Percentiles rank a stretch among this genome's conserved stretches.
Evolutionary conservation across 257 asterid genomes (phyloP).

Genomic region (Solanum etuberosum): DNA sequence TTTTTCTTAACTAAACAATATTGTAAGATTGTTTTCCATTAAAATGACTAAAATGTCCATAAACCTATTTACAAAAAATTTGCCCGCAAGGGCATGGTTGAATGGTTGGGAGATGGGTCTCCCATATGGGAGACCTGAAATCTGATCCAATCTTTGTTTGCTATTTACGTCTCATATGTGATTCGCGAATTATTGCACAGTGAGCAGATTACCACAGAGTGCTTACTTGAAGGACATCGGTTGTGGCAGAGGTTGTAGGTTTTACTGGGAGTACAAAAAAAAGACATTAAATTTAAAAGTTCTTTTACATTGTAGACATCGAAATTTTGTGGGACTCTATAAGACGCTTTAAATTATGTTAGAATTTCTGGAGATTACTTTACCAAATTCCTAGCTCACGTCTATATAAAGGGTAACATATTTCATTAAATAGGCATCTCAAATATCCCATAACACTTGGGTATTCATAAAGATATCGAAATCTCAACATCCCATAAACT

Average conservation of each 20-base stretch:
- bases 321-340: too few species aligned
- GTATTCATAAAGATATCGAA: background rate
- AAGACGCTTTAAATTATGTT: too few species aligned
- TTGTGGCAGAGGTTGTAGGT: too few species aligned
- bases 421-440: background rate
- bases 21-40: background rate
- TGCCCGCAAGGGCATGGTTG: background rate
- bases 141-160: background rate
- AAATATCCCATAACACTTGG: background rate
- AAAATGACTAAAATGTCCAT: background rate
- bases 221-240: too few species aligned
- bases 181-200: too few species aligned
- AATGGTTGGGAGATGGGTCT: background rate
- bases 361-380: background rate
- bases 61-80: too few species aligned
- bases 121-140: background rate
- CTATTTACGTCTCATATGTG: accelerated
- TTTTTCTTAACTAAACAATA: background rate
- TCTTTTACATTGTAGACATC: too few species aligned
- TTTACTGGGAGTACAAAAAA: too few species aligned
- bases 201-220: too few species aligned
- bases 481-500: background rate
- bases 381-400: background rate
- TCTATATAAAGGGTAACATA: background rate
- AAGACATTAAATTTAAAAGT: too few species aligned